Base-by-base conservation (phyloP, 1,284 basidiomycete genomes). In the Ganoderma leucocontextum region DNA sequence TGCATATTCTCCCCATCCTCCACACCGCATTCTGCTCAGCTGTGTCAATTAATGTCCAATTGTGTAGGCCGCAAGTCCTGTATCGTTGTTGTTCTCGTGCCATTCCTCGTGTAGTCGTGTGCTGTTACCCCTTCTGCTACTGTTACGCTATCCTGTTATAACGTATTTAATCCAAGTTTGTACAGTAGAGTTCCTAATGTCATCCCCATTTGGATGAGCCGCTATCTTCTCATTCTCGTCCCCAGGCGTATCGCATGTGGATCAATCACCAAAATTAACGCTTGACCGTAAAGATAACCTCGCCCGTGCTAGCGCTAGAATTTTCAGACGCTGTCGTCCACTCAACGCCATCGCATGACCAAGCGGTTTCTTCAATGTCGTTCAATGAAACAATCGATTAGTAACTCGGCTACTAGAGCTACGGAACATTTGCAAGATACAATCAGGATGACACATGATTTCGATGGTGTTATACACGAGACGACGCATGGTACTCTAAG, bases 131-230 rank as follows among this genome's bases (percentile, higher is more conserved):
- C 29, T 17, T 55, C 25, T 53, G 25, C n/a, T 41, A 4, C 15
- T 29, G n/a, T 42, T 39, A 12, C 9, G 39, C 22, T 38, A 25
- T 29, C 38, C 42, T 25, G 17, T 36, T 67, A 67, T 67, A 67
- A 57, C 44, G 33, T 67, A 67, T 67, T 60, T 63, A 63, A 53
- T 42, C 8, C 57, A 8, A 38, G 15, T 35, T 60, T 67, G 65
- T 66, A 66, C 13, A 19, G 19, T 55, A 65, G 60, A 62, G 29
- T 44, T 35, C 4, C 13, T 59, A 52, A 66, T 25, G 15, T 3
- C n/a, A 12, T 6, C 25, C 12, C 19, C 47, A 49, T 49, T 49
- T 19, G 22, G 13, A 25, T 49, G 17, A 41, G 5, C 17, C 13
- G 13, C 41, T 17, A 17, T 2, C 41, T 41, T 13, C 6, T 10